Conservation (phyloP, 2,329 filamentous ascomycete genomes). For the Aspergillus alliaceus region DNA sequence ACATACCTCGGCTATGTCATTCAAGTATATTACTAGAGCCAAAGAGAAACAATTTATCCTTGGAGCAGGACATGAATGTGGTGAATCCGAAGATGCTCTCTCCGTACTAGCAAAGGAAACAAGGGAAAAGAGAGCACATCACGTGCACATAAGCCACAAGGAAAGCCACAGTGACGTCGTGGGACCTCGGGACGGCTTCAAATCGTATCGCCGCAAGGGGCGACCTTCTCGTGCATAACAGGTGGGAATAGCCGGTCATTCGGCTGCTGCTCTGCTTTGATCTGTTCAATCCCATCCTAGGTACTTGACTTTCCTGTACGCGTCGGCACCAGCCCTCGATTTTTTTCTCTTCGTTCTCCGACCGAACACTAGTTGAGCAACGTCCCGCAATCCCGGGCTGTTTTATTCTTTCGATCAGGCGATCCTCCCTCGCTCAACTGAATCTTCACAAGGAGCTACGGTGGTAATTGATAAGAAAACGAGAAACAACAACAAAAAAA, state of each 20-base stretch:
- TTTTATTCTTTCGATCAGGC: neutral
- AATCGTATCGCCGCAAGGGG: conserved; percentile 4
- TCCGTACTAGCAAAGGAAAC: too few species aligned
- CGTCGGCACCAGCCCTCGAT: neutral
- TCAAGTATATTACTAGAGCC: too few species aligned
- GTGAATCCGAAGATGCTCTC: too few species aligned
- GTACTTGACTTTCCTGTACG: neutral
- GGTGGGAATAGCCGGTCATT: neutral
- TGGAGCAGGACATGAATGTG: too few species aligned
- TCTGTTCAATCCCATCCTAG: neutral
- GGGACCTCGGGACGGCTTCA: neutral
- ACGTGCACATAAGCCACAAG: conserved; percentile 7
- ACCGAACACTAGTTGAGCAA: neutral
- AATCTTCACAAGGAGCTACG: neutral
- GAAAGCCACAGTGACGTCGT: conserved; percentile 7
- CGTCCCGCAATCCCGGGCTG: neutral
- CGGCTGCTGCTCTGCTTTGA: neutral
- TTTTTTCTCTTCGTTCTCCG: neutral
- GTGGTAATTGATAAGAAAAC: too few species aligned
- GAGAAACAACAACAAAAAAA: too few species aligned
- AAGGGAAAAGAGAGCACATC: neutral
- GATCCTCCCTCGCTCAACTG: neutral
- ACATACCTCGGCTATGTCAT: too few species aligned
- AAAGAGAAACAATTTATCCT: too few species aligned
- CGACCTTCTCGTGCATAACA: neutral